Conservation (phyloP, 257 asterid species). For the Salvia miltiorrhiza region DNA sequence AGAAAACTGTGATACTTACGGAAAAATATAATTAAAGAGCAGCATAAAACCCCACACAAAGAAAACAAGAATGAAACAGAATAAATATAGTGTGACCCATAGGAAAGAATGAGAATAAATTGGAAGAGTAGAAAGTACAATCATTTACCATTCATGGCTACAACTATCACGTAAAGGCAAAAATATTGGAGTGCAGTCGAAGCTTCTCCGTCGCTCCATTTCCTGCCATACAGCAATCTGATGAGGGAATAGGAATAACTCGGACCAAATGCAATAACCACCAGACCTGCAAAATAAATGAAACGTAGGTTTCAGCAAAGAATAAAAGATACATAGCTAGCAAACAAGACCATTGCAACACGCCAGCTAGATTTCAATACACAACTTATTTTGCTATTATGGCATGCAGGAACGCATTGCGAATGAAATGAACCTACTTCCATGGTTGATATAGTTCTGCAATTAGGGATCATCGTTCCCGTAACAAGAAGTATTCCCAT, state of each 20-base stretch:
- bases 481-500: neutral
- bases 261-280: conserved; percentile 88
- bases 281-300: conserved; percentile 52
- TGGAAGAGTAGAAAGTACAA: neutral
- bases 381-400: neutral
- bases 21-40: neutral
- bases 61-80: neutral
- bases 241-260: conserved; percentile 93
- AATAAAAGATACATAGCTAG: conserved; percentile 1
- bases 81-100: neutral
- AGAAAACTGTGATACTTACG: neutral
- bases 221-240: conserved; percentile 78
- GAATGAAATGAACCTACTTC: too few relatives aligned
- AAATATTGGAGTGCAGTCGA: conserved; percentile 75
- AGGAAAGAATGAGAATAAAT: neutral
- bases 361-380: neutral
- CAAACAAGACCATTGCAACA: neutral
- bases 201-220: conserved; percentile 99
- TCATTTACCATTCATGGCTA: conserved; percentile 89
- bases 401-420: too few relatives aligned
- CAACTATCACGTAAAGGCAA: conserved; percentile 71
- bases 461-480: neutral
- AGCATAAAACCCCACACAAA: neutral
- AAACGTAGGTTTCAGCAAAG: conserved; percentile 11
- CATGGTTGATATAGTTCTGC: neutral